Conservation (phyloP, 2,329 filamentous ascomycete species). For the Nemania abortiva region DNA sequence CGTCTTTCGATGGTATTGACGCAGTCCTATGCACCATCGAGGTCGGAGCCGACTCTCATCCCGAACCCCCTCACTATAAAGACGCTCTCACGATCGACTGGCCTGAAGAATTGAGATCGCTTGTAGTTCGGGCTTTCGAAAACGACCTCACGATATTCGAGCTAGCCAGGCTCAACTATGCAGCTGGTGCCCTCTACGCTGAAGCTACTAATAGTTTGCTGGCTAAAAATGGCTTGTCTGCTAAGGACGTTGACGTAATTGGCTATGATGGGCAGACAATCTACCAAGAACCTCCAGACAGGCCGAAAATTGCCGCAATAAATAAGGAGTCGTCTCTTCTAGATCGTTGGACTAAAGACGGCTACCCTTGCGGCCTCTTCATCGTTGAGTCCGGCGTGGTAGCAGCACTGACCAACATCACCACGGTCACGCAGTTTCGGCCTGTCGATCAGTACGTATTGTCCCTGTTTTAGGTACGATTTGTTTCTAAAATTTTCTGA, state of each 20-base stretch:
- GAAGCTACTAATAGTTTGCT: not conserved
- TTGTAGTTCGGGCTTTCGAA: not conserved
- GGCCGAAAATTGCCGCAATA: not conserved
- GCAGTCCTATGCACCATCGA: not conserved
- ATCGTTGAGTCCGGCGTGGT: not conserved
- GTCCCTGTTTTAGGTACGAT: not conserved
- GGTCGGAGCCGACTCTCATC: not conserved
- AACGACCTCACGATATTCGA: not conserved
- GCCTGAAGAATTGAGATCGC: not conserved
- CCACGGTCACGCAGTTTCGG: not conserved
- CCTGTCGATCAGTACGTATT: not conserved
- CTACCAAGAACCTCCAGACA: not conserved
- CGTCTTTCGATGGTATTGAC: too few relatives aligned
- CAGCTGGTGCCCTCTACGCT: not conserved
- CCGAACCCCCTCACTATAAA: not conserved
- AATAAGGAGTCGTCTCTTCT: not conserved
- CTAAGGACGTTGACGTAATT: too few relatives aligned
- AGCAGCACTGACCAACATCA: not conserved
- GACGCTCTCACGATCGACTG: not conserved
- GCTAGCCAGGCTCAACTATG: not conserved
- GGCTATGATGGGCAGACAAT: not conserved
- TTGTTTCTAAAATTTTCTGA: not conserved
- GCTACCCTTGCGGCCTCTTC: not conserved
- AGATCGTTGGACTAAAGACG: not conserved
- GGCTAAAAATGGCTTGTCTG: not conserved